Evolutionary conservation across 441 rosid genomes (phyloP).

Genomic region (Euphorbia schlechtendalii): DNA sequence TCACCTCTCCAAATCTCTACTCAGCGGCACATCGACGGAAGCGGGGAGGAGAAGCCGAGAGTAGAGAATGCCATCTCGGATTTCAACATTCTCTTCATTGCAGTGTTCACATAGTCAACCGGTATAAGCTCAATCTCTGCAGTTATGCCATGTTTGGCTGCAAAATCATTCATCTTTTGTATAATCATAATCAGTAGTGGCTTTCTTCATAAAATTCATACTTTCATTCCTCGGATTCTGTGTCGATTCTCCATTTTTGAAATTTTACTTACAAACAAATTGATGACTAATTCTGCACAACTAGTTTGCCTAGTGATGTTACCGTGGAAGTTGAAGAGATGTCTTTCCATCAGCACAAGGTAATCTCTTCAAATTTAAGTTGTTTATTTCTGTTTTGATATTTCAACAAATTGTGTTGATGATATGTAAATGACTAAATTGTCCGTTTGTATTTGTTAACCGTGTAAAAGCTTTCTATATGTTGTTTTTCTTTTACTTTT

Average conservation of each 20-base stretch:
- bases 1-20: too few species aligned
- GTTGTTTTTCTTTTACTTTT: not conserved
- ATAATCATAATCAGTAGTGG: too few species aligned
- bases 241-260: conserved; percentile 1
- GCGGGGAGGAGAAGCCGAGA: too few species aligned
- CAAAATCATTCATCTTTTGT: too few species aligned
- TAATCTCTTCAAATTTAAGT: conserved; percentile 23
- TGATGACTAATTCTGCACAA: conserved; percentile 67
- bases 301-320: conserved; percentile 92
- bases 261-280: conserved; percentile 13
- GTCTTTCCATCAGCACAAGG: conserved; percentile 99
- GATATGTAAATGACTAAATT: not conserved
- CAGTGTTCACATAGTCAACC: too few species aligned
- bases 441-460: not conserved
- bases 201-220: too few species aligned
- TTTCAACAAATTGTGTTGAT: conserved; percentile 1
- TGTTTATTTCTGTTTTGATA: not conserved
- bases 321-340: conserved; percentile 85
- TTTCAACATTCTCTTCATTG: too few species aligned
- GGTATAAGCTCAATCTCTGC: too few species aligned
- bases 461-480: not conserved
- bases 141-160: too few species aligned
- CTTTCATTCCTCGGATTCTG: too few species aligned
- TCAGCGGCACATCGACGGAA: too few species aligned
- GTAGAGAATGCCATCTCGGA: too few species aligned